These are phyloP conservation scores for Ceratocystis eucalypticola DNA, from an alignment of 2,329 filamentous ascomycete species.

Conservation along the genomic window DNA sequence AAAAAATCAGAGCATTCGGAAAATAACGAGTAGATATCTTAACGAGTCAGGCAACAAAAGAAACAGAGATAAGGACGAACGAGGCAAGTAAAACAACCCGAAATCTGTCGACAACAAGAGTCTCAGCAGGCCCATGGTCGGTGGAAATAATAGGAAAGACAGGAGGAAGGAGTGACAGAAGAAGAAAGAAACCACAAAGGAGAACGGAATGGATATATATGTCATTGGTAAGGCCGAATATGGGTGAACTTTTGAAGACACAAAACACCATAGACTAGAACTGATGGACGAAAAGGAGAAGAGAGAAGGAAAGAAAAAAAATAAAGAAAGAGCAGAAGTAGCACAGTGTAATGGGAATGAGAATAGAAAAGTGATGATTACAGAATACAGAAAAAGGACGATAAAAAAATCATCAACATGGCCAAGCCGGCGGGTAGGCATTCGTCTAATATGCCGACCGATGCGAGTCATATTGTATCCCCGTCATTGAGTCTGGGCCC, in stretches of 20 bases:
- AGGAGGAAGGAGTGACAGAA: not conserved
- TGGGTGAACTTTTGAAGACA: slow-evolving; percentile 6
- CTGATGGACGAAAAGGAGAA: slow-evolving; percentile 9
- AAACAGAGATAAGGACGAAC: not conserved
- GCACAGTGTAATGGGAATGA: slow-evolving; percentile 9
- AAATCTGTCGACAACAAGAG: not conserved
- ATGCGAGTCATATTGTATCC: slow-evolving; percentile 44
- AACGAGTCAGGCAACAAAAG: not conserved
- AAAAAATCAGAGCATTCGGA: not conserved
- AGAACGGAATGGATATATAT: slow-evolving; percentile 8
- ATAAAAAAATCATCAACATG: not conserved
- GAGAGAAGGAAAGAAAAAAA: not conserved
- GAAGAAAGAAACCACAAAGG: not conserved
- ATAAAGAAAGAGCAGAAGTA: not conserved
- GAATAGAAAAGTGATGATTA: not conserved
- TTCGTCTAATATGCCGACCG: slow-evolving; percentile 10
- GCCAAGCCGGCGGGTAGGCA: not conserved
- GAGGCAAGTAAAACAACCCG: too few relatives aligned
- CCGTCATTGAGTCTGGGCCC: slow-evolving; percentile 49
- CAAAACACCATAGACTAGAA: slow-evolving; percentile 8
- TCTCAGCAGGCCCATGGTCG: not conserved
- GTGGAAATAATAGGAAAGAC: not conserved
- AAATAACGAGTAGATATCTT: not conserved
- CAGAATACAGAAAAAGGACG: not conserved
- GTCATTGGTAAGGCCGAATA: slow-evolving; percentile 4